Evolutionary conservation across 2,329 filamentous ascomycete genomes (phyloP), one percentile per base, ranked within the genome.

Genomic region (Exserohilum turcica): DNA sequence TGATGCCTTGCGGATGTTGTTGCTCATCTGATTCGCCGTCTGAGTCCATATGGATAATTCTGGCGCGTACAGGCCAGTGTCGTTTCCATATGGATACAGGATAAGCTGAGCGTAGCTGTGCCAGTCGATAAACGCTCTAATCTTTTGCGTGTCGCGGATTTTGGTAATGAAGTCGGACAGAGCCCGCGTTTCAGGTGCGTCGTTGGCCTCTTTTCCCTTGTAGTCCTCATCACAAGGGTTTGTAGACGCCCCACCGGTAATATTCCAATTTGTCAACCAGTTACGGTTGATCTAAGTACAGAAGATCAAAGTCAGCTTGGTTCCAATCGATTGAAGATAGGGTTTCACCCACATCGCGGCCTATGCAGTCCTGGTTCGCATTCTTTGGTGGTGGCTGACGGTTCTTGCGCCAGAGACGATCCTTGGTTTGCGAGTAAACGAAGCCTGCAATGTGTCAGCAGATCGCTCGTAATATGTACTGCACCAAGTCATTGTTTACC

Each of bases 61-160:
- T 28, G 75, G 70, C 1, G 79, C 72, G 16, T 76, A 72, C 13
- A 68, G 73, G 16, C 71, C 75, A 71, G 84, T 85, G 12, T 80
- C 80, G 71, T 83, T 84, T 24, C 84, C 84, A 56, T 84, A 87
- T 2, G 76, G 81, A 15, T 80, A 78, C 52, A 84, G 78, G 53
- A 87, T 80, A 28, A 84, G 76, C 61, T 88, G 85, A 9, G 79
- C 81, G 68, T 85, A 88, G 3, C 81, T 80, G 73, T 88, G 86
- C 73, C 81, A 85, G 72, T 88, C 86, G 45, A 88, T 82, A 66
- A 80, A 88, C 2, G 86, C 77, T 64, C 83, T 82, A 46, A 87
- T 77, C 0, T 82, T 81, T 51, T 80, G 74, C 2, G 61, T 58
- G 13, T 70, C 67, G 4, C 75, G 71, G 18, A 85, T 65, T n/a